Evolutionary conservation across 306 rosid genomes (phyloP).

Genomic region (Citrullus colocynthis): DNA sequence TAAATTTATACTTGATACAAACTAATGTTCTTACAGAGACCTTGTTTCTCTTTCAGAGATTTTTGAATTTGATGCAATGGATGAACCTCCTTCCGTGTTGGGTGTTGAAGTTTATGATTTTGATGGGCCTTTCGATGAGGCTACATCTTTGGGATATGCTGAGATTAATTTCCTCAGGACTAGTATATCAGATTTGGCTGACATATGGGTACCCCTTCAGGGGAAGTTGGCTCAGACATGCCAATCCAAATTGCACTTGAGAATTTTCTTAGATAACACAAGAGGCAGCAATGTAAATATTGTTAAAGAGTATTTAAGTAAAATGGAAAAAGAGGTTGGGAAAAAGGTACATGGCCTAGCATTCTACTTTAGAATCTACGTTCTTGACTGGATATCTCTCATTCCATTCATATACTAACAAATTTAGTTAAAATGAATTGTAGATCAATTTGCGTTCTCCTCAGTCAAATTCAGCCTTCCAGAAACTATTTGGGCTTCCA

Average conservation of each 20-base stretch:
- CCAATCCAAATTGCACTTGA: conserved; percentile 74
- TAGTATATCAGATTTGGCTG: conserved; percentile 81
- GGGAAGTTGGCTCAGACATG: conserved; percentile 74
- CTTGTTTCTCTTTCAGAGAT: conserved; percentile 41
- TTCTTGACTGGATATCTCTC: not conserved
- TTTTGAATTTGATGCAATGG: conserved; percentile 97
- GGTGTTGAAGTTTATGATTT: conserved; percentile 75
- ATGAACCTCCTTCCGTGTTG: conserved; percentile 85
- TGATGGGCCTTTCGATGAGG: conserved; percentile 92
- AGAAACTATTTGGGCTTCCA: conserved; percentile 88
- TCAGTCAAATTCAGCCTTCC: conserved; percentile 89
- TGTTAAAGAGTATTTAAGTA: conserved; percentile 61
- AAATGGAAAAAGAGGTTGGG: conserved; percentile 98
- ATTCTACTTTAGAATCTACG: conserved; percentile 6
- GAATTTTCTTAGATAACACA: conserved; percentile 81
- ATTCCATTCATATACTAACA: conserved; percentile 1
- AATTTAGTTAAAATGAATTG: conserved; percentile 14
- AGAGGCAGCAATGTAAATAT: conserved; percentile 60
- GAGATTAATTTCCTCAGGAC: conserved; percentile 79
- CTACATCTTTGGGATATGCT: conserved; percentile 52
- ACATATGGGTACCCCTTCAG: conserved; percentile 76
- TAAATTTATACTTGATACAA: not conserved
- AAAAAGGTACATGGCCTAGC: conserved; percentile 55
- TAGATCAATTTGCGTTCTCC: conserved; percentile 90
- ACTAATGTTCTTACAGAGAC: conserved; percentile 9